A percentile compares a stretch with the other conserved stretches of the same genome.
phyloP scores from a whole-genome alignment of 2,329 filamentous ascomycete species.

The Bipolaris gigantea region DNA sequence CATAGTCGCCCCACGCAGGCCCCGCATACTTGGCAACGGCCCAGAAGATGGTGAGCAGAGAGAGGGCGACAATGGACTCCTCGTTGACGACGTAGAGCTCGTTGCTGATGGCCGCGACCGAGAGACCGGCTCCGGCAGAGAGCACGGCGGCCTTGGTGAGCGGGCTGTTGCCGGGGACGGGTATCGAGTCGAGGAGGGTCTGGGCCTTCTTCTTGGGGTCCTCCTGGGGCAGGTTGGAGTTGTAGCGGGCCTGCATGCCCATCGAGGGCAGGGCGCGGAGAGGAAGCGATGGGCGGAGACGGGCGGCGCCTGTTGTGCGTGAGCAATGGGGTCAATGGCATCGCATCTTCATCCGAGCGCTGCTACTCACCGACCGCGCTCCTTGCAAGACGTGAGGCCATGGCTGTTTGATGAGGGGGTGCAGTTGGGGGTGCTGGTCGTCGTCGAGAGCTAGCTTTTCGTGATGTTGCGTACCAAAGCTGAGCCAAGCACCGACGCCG shows the following conservation, averaged over 20 bases:
- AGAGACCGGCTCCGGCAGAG: conserved; percentile 86
- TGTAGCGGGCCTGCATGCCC: conserved; percentile 69
- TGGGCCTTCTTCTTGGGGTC: conserved; percentile 97
- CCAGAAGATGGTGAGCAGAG: conserved; percentile 88
- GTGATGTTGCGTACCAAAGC: conserved; percentile 25
- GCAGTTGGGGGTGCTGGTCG: conserved; percentile 39
- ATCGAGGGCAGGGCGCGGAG: conserved; percentile 75
- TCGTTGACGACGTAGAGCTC: conserved; percentile 99
- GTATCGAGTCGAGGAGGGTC: conserved; percentile 89
- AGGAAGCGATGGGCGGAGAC: conserved; percentile 76
- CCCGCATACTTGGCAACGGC: conserved; percentile 92
- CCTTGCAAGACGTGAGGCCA: conserved; percentile 97
- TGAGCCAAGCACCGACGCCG: conserved; percentile 23
- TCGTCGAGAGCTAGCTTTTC: conserved; percentile 30
- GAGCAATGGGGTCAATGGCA: conserved; percentile 48
- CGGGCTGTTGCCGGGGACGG: conserved; percentile 87
- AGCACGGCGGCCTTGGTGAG: conserved; percentile 97
- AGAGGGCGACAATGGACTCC: conserved; percentile 93
- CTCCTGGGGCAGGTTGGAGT: conserved; percentile 77
- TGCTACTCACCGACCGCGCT: conserved; percentile 82
- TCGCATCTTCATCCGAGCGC: conserved; percentile 24
- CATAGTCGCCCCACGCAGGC: conserved; percentile 90
- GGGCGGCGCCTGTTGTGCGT: conserved; percentile 72
- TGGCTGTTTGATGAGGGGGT: conserved; percentile 61
- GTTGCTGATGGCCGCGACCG: conserved; percentile 95